Evolutionary conservation across 2,329 filamentous ascomycete genomes (phyloP).

Genomic region (Orbilia javanica): DNA sequence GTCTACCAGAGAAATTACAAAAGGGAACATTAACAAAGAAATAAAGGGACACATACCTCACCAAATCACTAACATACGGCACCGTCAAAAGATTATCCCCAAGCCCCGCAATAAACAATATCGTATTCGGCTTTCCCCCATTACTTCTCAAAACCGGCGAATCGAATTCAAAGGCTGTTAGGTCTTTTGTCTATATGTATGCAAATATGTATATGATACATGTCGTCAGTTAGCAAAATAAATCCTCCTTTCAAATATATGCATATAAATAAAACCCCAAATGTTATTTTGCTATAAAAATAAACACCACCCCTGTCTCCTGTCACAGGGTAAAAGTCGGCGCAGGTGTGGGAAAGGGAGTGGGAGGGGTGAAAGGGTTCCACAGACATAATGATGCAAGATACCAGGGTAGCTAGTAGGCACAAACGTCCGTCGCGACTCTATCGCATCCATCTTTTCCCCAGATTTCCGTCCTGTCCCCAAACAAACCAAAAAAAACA

Average conservation of each 20-base stretch:
- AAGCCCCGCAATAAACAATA: constrained; percentile 79
- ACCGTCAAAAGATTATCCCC: constrained; percentile 77
- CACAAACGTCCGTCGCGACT: constrained; percentile 34
- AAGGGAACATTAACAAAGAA: constrained; percentile 1
- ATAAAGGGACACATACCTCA: constrained; percentile 29
- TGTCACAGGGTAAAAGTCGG: neutral
- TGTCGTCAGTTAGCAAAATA: neutral
- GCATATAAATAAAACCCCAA: too few relatives aligned
- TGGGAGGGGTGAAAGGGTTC: neutral
- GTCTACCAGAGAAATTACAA: too few relatives aligned
- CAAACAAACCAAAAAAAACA: too few relatives aligned
- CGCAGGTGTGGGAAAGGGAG: too few relatives aligned
- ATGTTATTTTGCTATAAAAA: neutral
- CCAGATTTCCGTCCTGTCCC: neutral
- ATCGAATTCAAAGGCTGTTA: constrained; percentile 61
- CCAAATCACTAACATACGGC: constrained; percentile 66
- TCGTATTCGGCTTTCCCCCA: constrained; percentile 55
- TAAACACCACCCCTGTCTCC: neutral
- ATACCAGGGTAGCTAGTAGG: constrained; percentile 58
- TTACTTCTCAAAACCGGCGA: constrained; percentile 32
- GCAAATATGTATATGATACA: neutral
- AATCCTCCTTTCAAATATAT: neutral
- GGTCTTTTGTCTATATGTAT: constrained; percentile 33
- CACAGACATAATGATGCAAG: constrained; percentile 59
- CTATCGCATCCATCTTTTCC: constrained; percentile 36